A percentile compares a stretch with the other conserved stretches of the same genome.
Conservation (phyloP, 257 asterid genomes). For the Lycium barbarum region DNA sequence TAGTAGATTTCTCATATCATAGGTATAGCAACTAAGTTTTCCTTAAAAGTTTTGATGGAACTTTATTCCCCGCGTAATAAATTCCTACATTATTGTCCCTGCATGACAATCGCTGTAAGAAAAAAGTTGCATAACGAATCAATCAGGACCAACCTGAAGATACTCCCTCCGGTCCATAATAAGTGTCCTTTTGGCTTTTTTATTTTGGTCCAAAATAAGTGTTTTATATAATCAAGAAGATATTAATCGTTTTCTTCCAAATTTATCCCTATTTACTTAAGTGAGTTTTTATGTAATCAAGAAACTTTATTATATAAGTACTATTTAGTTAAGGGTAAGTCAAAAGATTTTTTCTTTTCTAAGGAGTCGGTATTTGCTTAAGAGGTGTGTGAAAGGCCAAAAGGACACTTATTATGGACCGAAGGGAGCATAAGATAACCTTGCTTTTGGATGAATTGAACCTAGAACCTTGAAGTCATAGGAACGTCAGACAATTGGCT, state of each 20-base stretch:
- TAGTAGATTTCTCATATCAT: conserved; percentile 27
- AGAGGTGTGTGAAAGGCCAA: too few relatives aligned
- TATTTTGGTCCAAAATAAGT: too few relatives aligned
- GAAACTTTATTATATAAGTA: too few relatives aligned
- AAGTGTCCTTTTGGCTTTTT: too few relatives aligned
- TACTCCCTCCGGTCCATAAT: background rate
- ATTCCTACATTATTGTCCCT: background rate
- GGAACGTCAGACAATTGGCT: background rate
- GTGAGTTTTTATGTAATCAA: too few relatives aligned
- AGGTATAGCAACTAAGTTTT: background rate
- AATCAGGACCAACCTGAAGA: background rate
- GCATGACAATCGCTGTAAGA: background rate
- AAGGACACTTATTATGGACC: too few relatives aligned
- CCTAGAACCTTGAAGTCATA: background rate
- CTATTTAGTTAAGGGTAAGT: too few relatives aligned
- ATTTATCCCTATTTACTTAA: too few relatives aligned
- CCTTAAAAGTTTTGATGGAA: background rate
- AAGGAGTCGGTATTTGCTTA: too few relatives aligned
- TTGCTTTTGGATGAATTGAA: background rate
- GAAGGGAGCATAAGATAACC: background rate
- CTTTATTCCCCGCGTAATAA: background rate
- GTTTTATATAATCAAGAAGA: too few relatives aligned
- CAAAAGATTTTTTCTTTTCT: too few relatives aligned
- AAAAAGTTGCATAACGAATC: background rate
- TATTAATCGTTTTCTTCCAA: too few relatives aligned